Percentiles rank a stretch among this genome's conserved stretches.
Conservation (phyloP, 1,284 basidiomycete species). For the Taiwanofungus camphoratus region DNA sequence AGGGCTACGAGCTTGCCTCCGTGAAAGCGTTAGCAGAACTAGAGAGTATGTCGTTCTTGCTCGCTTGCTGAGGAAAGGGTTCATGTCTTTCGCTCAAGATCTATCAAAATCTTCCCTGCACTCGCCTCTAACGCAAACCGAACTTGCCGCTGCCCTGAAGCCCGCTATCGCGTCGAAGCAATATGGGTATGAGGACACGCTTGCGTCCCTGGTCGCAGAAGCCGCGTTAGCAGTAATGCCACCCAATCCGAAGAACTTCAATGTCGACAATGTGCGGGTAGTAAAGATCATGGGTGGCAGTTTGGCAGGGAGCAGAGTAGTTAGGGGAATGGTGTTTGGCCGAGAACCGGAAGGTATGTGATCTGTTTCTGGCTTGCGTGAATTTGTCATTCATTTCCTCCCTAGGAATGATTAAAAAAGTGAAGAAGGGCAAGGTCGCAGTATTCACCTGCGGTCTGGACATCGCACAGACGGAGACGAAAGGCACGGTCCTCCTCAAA, state of each 20-base stretch:
- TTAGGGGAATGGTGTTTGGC: slow-evolving; percentile 98
- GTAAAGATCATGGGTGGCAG: slow-evolving; percentile 98
- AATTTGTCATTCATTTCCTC: not conserved
- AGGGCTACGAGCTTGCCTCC: slow-evolving; percentile 95
- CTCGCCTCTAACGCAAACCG: slow-evolving; percentile 71
- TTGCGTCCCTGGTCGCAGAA: slow-evolving; percentile 86
- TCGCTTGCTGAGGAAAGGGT: slow-evolving; percentile 4
- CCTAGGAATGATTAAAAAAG: slow-evolving; percentile 77
- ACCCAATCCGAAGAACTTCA: slow-evolving; percentile 84
- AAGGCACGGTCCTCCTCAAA: slow-evolving; percentile 96
- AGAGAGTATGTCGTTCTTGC: slow-evolving; percentile 61
- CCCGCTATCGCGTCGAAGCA: slow-evolving; percentile 97
- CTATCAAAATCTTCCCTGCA: slow-evolving; percentile 65
- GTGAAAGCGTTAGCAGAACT: slow-evolving; percentile 84
- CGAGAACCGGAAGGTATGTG: slow-evolving; percentile 85
- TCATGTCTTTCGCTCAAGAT: slow-evolving; percentile 32
- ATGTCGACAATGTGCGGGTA: slow-evolving; percentile 96
- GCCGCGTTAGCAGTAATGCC: slow-evolving; percentile 92
- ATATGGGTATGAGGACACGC: slow-evolving; percentile 86
- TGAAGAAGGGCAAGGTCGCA: slow-evolving; percentile 81
- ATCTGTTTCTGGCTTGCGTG: not conserved
- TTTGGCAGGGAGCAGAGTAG: slow-evolving; percentile 78
- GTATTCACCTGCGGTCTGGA: slow-evolving; percentile 94
- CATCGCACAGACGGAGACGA: slow-evolving; percentile 96
- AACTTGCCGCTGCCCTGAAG: slow-evolving; percentile 78